Conservation (phyloP, 306 rosid species). For the Rosa rugosa region DNA sequence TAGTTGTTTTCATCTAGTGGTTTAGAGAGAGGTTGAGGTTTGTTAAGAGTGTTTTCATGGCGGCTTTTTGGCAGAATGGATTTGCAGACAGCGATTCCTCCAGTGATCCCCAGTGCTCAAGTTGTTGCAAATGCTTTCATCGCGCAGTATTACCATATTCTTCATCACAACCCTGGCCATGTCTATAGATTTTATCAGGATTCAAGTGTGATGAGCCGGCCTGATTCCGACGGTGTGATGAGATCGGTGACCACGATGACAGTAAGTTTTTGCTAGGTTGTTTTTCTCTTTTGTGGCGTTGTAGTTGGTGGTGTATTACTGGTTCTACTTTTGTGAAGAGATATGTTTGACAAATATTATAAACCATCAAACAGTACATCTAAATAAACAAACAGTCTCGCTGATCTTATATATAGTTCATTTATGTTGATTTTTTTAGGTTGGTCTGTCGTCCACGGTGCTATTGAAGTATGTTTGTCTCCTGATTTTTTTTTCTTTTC, state of each 20-base stretch:
- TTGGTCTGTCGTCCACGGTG: neutral
- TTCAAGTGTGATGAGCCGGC: slow-evolving; percentile 69
- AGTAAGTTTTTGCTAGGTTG: slow-evolving; percentile 44
- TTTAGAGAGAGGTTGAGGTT: slow-evolving; percentile 20
- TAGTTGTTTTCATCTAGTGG: slow-evolving; percentile 12
- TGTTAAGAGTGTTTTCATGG: slow-evolving; percentile 7
- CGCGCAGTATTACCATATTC: slow-evolving; percentile 79
- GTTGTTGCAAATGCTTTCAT: slow-evolving; percentile 78
- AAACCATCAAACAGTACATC: neutral
- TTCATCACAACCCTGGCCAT: slow-evolving; percentile 68
- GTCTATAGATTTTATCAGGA: slow-evolving; percentile 74
- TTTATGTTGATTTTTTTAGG: neutral
- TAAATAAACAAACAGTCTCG: neutral
- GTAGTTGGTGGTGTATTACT: neutral
- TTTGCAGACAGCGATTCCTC: slow-evolving; percentile 46
- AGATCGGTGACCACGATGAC: slow-evolving; percentile 74
- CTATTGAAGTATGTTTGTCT: neutral
- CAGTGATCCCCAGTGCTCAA: slow-evolving; percentile 52
- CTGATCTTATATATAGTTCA: slow-evolving; percentile 1
- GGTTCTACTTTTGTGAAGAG: neutral
- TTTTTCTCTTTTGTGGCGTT: neutral
- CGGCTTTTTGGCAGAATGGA: slow-evolving; percentile 51
- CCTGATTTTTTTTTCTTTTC: neutral
- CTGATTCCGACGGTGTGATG: slow-evolving; percentile 65
- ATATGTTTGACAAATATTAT: neutral